phyloP scores from a whole-genome alignment of 352 stramenopile species.

The Elongisporangium prolatum region DNA sequence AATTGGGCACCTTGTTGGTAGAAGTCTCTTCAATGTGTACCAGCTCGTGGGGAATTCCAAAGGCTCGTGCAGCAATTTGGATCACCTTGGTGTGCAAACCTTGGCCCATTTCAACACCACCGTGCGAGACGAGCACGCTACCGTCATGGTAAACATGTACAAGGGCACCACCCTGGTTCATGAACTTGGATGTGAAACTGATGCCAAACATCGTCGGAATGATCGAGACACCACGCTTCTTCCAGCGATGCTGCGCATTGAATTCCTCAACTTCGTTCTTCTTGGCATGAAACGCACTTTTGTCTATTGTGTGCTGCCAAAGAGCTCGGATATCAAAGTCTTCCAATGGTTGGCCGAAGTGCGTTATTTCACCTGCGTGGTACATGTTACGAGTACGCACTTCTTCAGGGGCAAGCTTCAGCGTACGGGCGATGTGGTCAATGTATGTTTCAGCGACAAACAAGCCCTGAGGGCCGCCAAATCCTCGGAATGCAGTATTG shows the following conservation, averaged over 20 bases:
- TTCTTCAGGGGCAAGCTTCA: conserved; percentile 63
- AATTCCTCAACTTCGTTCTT: conserved; percentile 75
- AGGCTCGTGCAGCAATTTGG: conserved; percentile 86
- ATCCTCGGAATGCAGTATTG: conserved; percentile 95
- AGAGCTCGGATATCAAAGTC: conserved; percentile 90
- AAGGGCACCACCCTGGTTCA: conserved; percentile 95
- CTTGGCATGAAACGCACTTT: conserved; percentile 69
- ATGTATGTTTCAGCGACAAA: conserved; percentile 93
- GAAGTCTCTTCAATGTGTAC: conserved; percentile 94
- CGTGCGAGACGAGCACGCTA: conserved; percentile 93
- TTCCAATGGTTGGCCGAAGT: conserved; percentile 91
- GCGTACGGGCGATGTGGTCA: conserved; percentile 90
- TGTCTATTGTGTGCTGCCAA: conserved; percentile 69
- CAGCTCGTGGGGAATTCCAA: conserved; percentile 88
- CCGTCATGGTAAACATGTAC: conserved; percentile 96
- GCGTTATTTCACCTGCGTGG: conserved; percentile 79
- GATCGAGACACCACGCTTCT: conserved; percentile 88
- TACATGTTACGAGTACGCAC: conserved; percentile 93
- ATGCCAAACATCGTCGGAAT: conserved; percentile 94
- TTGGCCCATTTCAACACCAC: conserved; percentile 98
- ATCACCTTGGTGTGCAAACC: conserved; percentile 96
- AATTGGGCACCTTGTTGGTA: conserved; percentile 94
- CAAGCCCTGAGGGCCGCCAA: conserved; percentile 93
- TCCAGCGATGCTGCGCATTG: conserved; percentile 88
- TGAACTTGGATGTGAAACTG: conserved; percentile 95